Evolutionary conservation across 1,284 basidiomycete genomes (phyloP).

Genomic region (Austroboletus sp.): DNA sequence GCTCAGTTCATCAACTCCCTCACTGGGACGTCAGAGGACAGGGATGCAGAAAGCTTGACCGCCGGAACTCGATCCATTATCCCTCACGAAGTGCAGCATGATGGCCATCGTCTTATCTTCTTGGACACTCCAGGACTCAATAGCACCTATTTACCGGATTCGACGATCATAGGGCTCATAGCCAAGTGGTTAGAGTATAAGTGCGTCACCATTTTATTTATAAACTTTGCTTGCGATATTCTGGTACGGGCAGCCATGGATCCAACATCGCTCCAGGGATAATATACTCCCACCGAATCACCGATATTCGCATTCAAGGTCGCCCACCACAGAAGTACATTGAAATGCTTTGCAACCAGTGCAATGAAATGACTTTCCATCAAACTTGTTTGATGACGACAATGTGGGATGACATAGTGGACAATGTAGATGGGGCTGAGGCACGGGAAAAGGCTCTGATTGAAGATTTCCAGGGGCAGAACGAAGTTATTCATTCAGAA

Average conservation of each 20-base stretch:
- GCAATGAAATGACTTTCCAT: not conserved
- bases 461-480: not conserved
- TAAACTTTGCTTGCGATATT: slow-evolving; percentile 3
- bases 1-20: slow-evolving; percentile 18
- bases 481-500: not conserved
- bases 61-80: slow-evolving; percentile 14
- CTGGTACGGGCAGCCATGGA: slow-evolving; percentile 4
- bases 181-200: not conserved
- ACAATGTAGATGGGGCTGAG: not conserved
- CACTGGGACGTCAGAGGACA: slow-evolving; percentile 1
- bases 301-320: slow-evolving; percentile 43
- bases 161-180: slow-evolving; percentile 1
- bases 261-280: slow-evolving; percentile 34
- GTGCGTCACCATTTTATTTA: not conserved
- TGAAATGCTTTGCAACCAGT: slow-evolving; percentile 2
- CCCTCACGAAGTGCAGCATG: slow-evolving; percentile 3
- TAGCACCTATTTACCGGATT: not conserved
- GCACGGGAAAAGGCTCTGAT: not conserved
- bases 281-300: slow-evolving; percentile 47
- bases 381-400: slow-evolving; percentile 8
- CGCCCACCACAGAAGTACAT: slow-evolving; percentile 34
- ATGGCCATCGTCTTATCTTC: slow-evolving; percentile 1
- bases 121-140: slow-evolving; percentile 14
- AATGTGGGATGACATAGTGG: slow-evolving; percentile 8
- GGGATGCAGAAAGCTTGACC: not conserved